Percentiles rank a stretch among this genome's conserved stretches.
Conservation (phyloP, 2,329 filamentous ascomycete species). For the Ilyonectria sp. region DNA sequence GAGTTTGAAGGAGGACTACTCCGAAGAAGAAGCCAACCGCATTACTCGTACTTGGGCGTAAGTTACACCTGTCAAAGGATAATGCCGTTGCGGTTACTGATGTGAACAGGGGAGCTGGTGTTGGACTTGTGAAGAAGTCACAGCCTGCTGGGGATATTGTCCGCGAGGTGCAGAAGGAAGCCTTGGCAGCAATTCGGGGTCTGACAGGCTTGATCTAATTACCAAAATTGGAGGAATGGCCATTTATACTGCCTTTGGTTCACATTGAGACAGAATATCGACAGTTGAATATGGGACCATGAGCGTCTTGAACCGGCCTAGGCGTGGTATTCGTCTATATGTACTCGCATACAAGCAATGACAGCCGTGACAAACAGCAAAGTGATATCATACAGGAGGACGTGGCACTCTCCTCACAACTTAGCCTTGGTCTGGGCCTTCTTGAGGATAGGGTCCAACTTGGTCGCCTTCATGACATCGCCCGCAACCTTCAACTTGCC, state of each 20-base stretch:
- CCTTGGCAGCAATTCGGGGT: slow-evolving; percentile 53
- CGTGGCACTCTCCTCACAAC: slow-evolving; percentile 68
- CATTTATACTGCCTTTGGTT: no score
- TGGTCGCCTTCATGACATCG: slow-evolving; percentile 98
- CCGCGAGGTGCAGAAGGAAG: slow-evolving; percentile 56
- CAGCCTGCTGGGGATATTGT: slow-evolving; percentile 61
- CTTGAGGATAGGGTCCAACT: slow-evolving; percentile 93
- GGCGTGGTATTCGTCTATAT: slow-evolving; percentile 40
- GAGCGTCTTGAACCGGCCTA: slow-evolving; percentile 27
- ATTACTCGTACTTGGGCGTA: slow-evolving; percentile 57
- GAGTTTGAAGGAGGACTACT: slow-evolving; percentile 56
- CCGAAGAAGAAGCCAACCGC: slow-evolving; percentile 51
- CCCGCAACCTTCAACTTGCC: slow-evolving; percentile 99
- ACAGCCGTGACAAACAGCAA: slow-evolving; percentile 19
- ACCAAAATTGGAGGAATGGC: neutral
- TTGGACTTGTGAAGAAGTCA: slow-evolving; percentile 61
- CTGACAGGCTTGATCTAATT: slow-evolving; percentile 41
- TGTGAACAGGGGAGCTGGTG: slow-evolving; percentile 56
- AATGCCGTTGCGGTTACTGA: slow-evolving; percentile 18
- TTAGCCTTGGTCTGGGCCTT: slow-evolving; percentile 89
- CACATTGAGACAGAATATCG: neutral
- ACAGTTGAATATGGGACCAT: neutral
- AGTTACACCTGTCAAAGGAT: slow-evolving; percentile 34
- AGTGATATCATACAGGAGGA: slow-evolving; percentile 45
- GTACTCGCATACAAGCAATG: slow-evolving; percentile 33